Evolutionary conservation across 306 rosid species (phyloP).

Genomic region (Alnus rubra): DNA sequence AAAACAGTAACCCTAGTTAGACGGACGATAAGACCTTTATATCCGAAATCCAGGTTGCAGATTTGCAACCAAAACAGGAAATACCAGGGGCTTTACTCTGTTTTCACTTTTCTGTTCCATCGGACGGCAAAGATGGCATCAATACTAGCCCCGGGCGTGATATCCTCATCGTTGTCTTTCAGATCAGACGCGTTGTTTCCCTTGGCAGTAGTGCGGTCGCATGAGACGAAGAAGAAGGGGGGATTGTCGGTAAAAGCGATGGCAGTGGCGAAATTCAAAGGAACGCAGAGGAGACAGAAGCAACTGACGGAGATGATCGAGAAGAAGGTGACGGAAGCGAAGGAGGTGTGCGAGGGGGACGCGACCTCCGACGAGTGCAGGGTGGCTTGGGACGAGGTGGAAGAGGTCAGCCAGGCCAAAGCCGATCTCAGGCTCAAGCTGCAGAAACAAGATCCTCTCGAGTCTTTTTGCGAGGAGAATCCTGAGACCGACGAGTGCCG

Average conservation of each 20-base stretch:
- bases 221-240: not conserved
- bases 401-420: constrained; percentile 53
- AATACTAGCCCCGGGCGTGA: not conserved
- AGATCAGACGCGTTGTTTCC: not conserved
- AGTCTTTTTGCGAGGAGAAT: constrained; percentile 35
- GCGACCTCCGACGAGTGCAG: constrained; percentile 40
- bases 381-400: constrained; percentile 57
- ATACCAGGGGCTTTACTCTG: too few species aligned
- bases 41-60: not conserved
- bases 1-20: constrained; percentile 4
- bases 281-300: constrained; percentile 45
- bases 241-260: constrained; percentile 8
- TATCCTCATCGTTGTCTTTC: not conserved
- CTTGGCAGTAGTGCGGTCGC: not conserved
- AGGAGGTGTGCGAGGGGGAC: constrained; percentile 38
- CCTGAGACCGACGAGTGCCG: constrained; percentile 51
- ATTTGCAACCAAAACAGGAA: not conserved
- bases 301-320: constrained; percentile 45
- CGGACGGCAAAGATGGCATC: not conserved
- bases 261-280: constrained; percentile 40
- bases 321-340: constrained; percentile 49
- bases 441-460: constrained; percentile 44
- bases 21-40: not conserved
- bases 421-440: constrained; percentile 42
- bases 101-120: not conserved